Percentiles rank a stretch among this genome's conserved stretches.
Evolutionary conservation across 139 green algal genomes (phyloP).

Genomic region (Chlamydomonas sphaeroides): DNA sequence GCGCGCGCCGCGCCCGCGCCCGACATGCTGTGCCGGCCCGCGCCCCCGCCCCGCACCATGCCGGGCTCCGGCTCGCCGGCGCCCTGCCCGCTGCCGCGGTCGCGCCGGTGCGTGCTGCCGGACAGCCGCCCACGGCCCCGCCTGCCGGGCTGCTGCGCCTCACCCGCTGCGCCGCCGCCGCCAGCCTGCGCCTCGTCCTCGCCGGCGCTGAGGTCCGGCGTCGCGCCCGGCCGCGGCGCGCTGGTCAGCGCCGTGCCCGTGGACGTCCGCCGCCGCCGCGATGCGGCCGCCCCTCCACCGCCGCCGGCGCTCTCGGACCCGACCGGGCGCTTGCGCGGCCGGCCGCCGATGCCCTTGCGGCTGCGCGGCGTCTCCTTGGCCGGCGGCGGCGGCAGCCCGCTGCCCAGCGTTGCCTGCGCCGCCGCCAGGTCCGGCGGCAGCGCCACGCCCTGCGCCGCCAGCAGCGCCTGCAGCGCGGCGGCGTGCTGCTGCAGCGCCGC

Average conservation of each 20-base stretch:
- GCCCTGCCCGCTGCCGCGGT: background rate
- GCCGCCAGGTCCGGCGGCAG: background rate
- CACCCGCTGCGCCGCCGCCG: background rate
- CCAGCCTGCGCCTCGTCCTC: background rate
- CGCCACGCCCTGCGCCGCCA: background rate
- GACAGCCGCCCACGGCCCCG: background rate
- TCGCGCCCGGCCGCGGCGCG: background rate
- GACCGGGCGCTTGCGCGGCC: constrained; percentile 22
- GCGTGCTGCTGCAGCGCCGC: constrained; percentile 16
- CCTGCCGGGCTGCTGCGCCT: background rate
- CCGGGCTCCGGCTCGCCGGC: too few relatives aligned
- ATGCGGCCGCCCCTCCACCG: too few relatives aligned
- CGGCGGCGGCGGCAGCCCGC: constrained; percentile 19
- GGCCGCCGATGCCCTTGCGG: constrained; percentile 33
- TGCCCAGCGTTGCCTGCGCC: background rate
- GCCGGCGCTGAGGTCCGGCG: too few relatives aligned
- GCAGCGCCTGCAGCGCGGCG: background rate
- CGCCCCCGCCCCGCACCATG: too few relatives aligned
- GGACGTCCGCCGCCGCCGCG: constrained; percentile 1
- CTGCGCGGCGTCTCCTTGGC: background rate
- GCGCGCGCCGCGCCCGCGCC: too few relatives aligned
- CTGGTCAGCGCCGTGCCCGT: constrained; percentile 18
- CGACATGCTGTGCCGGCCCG: too few relatives aligned
- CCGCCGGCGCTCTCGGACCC: background rate
- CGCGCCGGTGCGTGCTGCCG: background rate